Conservation (phyloP, 371 early-diverging fungal species). For the Apophysomyces elegans region DNA sequence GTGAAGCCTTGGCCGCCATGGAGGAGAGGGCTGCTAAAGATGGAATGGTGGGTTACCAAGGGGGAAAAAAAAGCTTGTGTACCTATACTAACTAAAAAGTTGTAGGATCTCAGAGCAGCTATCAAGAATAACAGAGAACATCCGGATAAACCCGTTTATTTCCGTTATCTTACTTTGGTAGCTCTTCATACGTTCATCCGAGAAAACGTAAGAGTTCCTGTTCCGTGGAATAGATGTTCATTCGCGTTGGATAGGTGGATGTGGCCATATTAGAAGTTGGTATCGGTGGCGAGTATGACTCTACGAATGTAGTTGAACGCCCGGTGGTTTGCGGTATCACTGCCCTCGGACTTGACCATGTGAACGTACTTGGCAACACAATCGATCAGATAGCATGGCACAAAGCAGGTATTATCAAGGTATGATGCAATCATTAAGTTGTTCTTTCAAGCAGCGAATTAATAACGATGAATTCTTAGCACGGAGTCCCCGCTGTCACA, state of each 20-base stretch:
- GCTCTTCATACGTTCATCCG: slow-evolving; percentile 87
- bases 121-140: slow-evolving; percentile 45
- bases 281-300: slow-evolving; percentile 86
- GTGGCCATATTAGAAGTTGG: slow-evolving; percentile 85
- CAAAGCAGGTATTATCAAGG: slow-evolving; percentile 92
- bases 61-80: no score
- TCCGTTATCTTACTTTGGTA: slow-evolving; percentile 88
- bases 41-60: neutral
- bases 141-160: slow-evolving; percentile 83
- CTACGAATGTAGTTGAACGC: slow-evolving; percentile 76
- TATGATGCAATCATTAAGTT: slow-evolving; percentile 14
- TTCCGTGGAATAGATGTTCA: neutral
- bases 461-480: slow-evolving; percentile 25
- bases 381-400: slow-evolving; percentile 91
- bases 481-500: slow-evolving; percentile 69
- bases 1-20: slow-evolving; percentile 34
- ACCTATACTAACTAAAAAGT: neutral
- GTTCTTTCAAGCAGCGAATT: no score
- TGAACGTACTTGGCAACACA: slow-evolving; percentile 73
- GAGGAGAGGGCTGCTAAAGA: slow-evolving; percentile 18
- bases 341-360: slow-evolving; percentile 83
- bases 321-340: slow-evolving; percentile 85
- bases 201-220: slow-evolving; percentile 60
- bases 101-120: slow-evolving; percentile 26
- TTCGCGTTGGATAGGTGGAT: slow-evolving; percentile 52